Conservation (phyloP, 305 asterid species). For the Caryopteris hybrid region DNA sequence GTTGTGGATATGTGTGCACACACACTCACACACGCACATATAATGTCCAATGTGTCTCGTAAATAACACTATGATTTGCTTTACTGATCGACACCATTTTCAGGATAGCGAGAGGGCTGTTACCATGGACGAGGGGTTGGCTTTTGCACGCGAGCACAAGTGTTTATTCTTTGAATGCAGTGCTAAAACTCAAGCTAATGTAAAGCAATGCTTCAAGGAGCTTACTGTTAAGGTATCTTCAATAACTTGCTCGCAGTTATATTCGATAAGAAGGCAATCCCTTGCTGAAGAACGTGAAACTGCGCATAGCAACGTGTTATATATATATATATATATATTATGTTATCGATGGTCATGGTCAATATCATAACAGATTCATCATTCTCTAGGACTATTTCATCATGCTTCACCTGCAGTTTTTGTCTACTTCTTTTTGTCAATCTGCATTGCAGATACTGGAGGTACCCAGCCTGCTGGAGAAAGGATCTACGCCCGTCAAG, state of each 20-base stretch:
- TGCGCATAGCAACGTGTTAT: too few relatives aligned
- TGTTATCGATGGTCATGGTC: too few relatives aligned
- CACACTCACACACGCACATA: neutral
- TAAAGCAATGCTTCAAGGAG: constrained; percentile 68
- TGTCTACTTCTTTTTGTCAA: neutral
- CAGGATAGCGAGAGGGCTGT: constrained; percentile 86
- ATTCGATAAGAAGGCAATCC: too few relatives aligned
- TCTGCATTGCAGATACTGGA: constrained; percentile 54
- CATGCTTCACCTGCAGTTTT: neutral
- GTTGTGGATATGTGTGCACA: too few relatives aligned
- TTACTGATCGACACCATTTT: constrained; percentile 13
- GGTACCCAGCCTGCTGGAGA: constrained; percentile 70
- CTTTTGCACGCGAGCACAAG: constrained; percentile 59
- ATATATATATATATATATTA: too few relatives aligned
- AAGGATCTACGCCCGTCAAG: constrained; percentile 74
- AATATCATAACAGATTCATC: neutral
- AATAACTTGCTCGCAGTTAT: too few relatives aligned
- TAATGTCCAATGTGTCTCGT: too few relatives aligned
- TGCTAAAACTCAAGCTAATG: constrained; percentile 80
- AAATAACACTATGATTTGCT: neutral
- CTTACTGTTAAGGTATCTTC: constrained; percentile 51
- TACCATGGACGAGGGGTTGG: constrained; percentile 69
- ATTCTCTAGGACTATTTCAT: neutral
- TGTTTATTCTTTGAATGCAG: constrained; percentile 81
- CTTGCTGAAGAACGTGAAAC: too few relatives aligned